Percentiles rank a stretch among this genome's conserved stretches.
phyloP scores from a whole-genome alignment of 2,329 filamentous ascomycete genomes.

The Rhinocladiella mackenziei region DNA sequence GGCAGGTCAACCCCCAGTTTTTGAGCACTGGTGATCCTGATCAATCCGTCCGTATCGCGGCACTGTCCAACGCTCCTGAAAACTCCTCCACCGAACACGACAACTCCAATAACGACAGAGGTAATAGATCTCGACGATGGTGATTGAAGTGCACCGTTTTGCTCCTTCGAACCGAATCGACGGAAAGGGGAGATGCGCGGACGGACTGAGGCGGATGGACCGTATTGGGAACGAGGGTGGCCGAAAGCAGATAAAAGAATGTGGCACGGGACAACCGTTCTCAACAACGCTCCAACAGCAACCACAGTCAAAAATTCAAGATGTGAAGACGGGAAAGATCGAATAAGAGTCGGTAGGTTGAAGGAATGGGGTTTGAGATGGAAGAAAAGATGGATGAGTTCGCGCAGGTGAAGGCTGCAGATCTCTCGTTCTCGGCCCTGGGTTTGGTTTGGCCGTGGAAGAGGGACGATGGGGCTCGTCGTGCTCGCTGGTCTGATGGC shows the following conservation, averaged over 20 bases:
- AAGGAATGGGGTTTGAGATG: constrained; percentile 2
- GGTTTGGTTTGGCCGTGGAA: constrained; percentile 1
- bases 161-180: background rate
- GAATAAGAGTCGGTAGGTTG: constrained; percentile 18
- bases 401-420: constrained; percentile 9
- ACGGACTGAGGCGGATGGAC: constrained; percentile 4
- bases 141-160: background rate
- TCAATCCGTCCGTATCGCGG: too few species aligned
- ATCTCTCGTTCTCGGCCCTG: constrained; percentile 19
- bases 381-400: constrained; percentile 10
- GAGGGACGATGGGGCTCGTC: too few species aligned
- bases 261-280: constrained; percentile 12
- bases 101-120: too few species aligned
- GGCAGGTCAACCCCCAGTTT: too few species aligned
- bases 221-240: constrained; percentile 9
- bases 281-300: background rate
- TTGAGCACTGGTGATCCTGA: too few species aligned
- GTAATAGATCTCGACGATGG: too few species aligned
- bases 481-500: too few species aligned
- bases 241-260: constrained; percentile 24
- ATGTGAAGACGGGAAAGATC: constrained; percentile 12
- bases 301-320: constrained; percentile 7
- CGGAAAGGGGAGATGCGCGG: constrained; percentile 9
- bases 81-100: too few species aligned
- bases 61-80: too few species aligned